Evolutionary conservation across 2,329 filamentous ascomycete genomes (phyloP), one percentile per base, ranked within the genome.

Genomic region (Bipolaris victoriae): DNA sequence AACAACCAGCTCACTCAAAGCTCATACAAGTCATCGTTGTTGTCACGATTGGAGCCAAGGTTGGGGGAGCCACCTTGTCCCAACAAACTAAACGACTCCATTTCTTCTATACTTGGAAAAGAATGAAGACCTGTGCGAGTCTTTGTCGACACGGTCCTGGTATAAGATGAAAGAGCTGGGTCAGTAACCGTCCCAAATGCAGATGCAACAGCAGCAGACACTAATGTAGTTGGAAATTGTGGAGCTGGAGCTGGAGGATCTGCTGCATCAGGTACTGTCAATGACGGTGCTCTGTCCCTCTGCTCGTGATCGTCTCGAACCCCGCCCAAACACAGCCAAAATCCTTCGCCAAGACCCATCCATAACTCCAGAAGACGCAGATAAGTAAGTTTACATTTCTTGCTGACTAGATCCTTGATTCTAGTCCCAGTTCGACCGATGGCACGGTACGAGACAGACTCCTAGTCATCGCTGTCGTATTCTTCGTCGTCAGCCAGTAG

Each of bases 401-500:
- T 49, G 37, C 26, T 54, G 10, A n/a, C 11, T 22, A 54, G 7
- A 9, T 49, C n/a, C 11, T 20, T 49, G 1, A 41, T 16, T n/a
- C 44, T 35, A 11, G 15, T 20, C 45, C 45, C 41, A 9, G 20
- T 7, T 13, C 36, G 39, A 18, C 31, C 24, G 9, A 55, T 45
- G n/a, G 41, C 36, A 33, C 35, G 41, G 20, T 40, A 51, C 11
- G 35, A 20, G n/a, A 35, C 11, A 46, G 52, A 55, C 41, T 33
- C 44, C 60, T 69, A 69, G 36, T 73, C 64, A 52, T 76, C 72
- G 49, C 69, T 73, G 70, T 94, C 91, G 62, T 88, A 86, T 61
- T 86, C 90, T 45, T 94, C 90, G 63, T 95, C 90, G 2, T 90
- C 87, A 0, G 68, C 70, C 56, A 93, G 76, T 22, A 96, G 81